Conservation (phyloP, 768 basidiomycete genomes). For the Termitomyces sp. region DNA sequence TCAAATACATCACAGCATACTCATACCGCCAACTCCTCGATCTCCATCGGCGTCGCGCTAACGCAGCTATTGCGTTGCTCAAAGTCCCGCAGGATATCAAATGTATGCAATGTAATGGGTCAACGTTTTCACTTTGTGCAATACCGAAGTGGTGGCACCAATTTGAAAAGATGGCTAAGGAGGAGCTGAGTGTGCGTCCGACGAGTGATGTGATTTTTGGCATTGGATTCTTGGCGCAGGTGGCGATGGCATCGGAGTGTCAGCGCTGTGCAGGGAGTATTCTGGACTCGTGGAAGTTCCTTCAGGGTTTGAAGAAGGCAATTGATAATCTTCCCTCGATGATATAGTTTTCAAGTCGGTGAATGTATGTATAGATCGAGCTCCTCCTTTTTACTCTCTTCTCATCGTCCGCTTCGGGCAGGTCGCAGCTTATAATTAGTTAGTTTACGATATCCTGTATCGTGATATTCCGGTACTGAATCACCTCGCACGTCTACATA, state of each 20-base stretch:
- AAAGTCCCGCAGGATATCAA: constrained; percentile 42
- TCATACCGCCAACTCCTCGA: constrained; percentile 60
- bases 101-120: constrained; percentile 66
- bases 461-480: too few relatives aligned
- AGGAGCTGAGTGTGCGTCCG: constrained; percentile 52
- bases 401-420: background rate
- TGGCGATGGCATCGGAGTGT: constrained; percentile 47
- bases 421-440: background rate
- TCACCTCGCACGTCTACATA: too few relatives aligned
- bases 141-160: constrained; percentile 68
- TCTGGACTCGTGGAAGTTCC: constrained; percentile 51
- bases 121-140: constrained; percentile 32
- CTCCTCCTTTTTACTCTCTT: too few relatives aligned
- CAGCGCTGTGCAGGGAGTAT: constrained; percentile 62
- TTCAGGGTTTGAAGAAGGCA: constrained; percentile 45
- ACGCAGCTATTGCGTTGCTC: constrained; percentile 42
- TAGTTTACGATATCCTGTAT: background rate
- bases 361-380: too few relatives aligned
- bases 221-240: constrained; percentile 50
- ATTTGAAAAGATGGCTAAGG: constrained; percentile 49
- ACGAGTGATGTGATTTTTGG: constrained; percentile 56
- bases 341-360: constrained; percentile 12
- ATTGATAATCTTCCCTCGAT: constrained; percentile 46
- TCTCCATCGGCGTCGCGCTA: constrained; percentile 49
- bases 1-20: constrained; percentile 61